Evolutionary conservation across 441 rosid genomes (phyloP).

Genomic region (Kokia cookei): DNA sequence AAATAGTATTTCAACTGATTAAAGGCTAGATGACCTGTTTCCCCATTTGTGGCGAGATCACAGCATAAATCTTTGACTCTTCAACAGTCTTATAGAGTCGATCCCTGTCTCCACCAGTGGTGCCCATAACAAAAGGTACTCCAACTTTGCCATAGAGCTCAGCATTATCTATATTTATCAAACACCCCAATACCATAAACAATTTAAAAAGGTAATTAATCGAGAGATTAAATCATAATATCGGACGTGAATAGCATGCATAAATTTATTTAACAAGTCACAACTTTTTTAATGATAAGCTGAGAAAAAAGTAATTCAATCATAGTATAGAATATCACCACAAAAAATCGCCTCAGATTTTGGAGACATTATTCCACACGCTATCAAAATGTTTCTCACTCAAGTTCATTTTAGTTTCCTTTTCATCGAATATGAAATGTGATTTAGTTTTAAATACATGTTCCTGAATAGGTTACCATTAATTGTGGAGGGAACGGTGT

Average conservation of each 20-base stretch:
- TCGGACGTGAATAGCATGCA: not conserved
- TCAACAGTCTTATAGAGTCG: constrained; percentile 49
- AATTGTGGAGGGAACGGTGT: constrained; percentile 76
- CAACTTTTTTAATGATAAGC: not conserved
- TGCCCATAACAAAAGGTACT: constrained; percentile 90
- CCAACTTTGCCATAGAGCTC: constrained; percentile 78
- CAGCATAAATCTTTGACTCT: constrained; percentile 57
- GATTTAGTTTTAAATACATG: not conserved
- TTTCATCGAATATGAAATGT: not conserved
- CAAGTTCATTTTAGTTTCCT: not conserved
- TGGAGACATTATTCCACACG: not conserved
- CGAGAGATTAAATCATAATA: not conserved
- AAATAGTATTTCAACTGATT: not conserved
- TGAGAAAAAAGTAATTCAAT: not conserved
- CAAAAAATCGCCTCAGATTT: not conserved
- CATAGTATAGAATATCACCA: not conserved
- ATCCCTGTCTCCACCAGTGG: constrained; percentile 79
- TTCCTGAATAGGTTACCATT: constrained; percentile 42
- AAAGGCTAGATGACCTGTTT: constrained; percentile 42
- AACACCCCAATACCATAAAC: not conserved
- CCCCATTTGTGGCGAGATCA: constrained; percentile 91
- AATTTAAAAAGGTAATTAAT: not conserved
- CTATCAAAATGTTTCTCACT: not conserved
- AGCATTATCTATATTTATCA: constrained; percentile 48
- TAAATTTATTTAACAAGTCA: not conserved